Evolutionary conservation across 441 rosid genomes (phyloP), one percentile per base, ranked within the genome.

Genomic region (Metrosideros polymorpha): DNA sequence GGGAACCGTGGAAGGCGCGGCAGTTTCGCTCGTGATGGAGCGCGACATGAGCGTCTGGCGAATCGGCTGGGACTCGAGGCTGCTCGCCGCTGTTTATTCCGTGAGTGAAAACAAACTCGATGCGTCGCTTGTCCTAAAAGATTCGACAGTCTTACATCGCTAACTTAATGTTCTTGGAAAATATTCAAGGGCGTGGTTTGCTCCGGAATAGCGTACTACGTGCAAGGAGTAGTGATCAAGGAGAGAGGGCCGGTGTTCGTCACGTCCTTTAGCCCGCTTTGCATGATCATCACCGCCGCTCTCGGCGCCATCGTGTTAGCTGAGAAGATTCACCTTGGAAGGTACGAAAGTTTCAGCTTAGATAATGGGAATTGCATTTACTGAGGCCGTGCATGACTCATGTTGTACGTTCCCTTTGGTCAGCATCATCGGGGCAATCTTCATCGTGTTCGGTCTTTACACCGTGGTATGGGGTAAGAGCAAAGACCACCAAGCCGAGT

Each of bases 391-490:
- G n/a, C n/a, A n/a, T 10, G 47, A 84, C 59, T 52, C 17, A 27
- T 84, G 3, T n/a, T 14, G 25, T 35, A 12, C 53, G 76, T 82
- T 77, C 12, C 83, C 30, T 59, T 83, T 76, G 59, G 85, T 89
- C 93, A 97, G 98, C 88, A 86, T 97, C 82, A 89, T 96, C 14
- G 98, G 99, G 86, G 95, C 98, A 0, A 55, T 94, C 47, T 22
- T 95, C 86, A 94, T 97, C 82, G 97, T 96, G 22, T 17, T 90
- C 50, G 98, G 98, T 52, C 95, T 96, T 7, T 97, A 97, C 89
- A 91, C 92, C 13, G 98, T 97, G 47, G 94, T 94, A 45, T 96
- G 98, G 98, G 99, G 98, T 0, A 97, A 97, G 83, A 96, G 95
- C 90, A 97, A 97, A 63, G 98, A 97, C 76, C 29, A 24, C 17